phyloP scores from a whole-genome alignment of 345 rosid genomes.

The Pugionium dolabratum region DNA sequence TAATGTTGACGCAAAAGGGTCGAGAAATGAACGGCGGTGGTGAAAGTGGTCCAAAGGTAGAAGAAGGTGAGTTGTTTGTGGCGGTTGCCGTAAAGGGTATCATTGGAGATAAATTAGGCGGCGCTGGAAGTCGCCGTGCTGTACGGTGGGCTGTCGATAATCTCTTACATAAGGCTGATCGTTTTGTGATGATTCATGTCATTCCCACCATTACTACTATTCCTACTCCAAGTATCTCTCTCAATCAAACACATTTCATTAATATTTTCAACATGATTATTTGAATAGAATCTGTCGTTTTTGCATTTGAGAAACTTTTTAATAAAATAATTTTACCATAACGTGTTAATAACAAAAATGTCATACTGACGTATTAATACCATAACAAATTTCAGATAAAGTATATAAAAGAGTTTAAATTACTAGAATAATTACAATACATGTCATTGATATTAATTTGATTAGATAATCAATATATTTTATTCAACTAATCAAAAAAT shows the following conservation, averaged over 20 bases:
- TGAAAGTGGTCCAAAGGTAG: constrained; percentile 20
- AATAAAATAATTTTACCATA: too few species aligned
- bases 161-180: constrained; percentile 49
- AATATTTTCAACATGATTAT: too few species aligned
- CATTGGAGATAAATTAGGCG: constrained; percentile 46
- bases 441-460: too few species aligned
- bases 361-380: too few species aligned
- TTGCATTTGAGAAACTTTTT: too few species aligned
- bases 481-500: too few species aligned
- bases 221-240: constrained; percentile 69
- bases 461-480: too few species aligned
- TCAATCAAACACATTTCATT: not conserved
- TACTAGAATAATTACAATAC: too few species aligned
- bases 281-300: too few species aligned
- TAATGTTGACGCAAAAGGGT: constrained; percentile 29
- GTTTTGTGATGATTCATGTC: constrained; percentile 67
- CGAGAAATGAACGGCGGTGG: constrained; percentile 23
- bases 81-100: constrained; percentile 79
- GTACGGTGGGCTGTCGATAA: constrained; percentile 76
- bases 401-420: too few species aligned
- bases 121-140: constrained; percentile 73
- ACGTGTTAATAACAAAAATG: too few species aligned
- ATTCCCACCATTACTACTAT: constrained; percentile 62
- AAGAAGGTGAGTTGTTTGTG: constrained; percentile 43
- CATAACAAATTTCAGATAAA: too few species aligned